Conservation (phyloP, 768 basidiomycete species). For the Kwoniella botswanensis region DNA sequence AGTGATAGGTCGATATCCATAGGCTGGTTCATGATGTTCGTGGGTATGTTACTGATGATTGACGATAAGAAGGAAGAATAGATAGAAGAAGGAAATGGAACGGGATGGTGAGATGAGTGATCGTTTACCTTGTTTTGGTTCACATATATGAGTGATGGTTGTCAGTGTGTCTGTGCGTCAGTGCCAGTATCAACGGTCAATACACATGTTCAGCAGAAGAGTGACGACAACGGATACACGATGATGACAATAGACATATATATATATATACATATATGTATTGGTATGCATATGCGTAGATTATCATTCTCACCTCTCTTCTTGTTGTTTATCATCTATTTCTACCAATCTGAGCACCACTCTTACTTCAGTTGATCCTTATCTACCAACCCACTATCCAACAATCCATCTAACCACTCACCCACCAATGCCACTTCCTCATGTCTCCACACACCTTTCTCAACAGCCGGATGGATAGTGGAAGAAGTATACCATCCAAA, state of each 20-base stretch:
- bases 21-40: constrained; percentile 9
- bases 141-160: no score
- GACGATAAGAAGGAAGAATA: not conserved
- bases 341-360: no score
- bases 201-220: no score
- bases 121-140: not conserved
- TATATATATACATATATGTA: no score
- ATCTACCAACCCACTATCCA: constrained; percentile 29
- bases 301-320: no score
- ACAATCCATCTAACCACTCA: constrained; percentile 25
- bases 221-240: no score
- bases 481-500: constrained; percentile 26
- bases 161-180: no score
- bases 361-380: constrained; percentile 4
- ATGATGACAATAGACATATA: no score
- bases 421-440: constrained; percentile 18
- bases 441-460: constrained; percentile 28
- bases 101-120: not conserved
- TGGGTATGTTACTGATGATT: not conserved
- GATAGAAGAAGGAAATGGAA: not conserved
- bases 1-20: constrained; percentile 23
- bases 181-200: no score
- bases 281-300: no score
- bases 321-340: no score
- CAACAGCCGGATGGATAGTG: constrained; percentile 8